phyloP scores from a whole-genome alignment of 225 moss, liverwort and hornwort species.

The Physcomitrium patens region DNA sequence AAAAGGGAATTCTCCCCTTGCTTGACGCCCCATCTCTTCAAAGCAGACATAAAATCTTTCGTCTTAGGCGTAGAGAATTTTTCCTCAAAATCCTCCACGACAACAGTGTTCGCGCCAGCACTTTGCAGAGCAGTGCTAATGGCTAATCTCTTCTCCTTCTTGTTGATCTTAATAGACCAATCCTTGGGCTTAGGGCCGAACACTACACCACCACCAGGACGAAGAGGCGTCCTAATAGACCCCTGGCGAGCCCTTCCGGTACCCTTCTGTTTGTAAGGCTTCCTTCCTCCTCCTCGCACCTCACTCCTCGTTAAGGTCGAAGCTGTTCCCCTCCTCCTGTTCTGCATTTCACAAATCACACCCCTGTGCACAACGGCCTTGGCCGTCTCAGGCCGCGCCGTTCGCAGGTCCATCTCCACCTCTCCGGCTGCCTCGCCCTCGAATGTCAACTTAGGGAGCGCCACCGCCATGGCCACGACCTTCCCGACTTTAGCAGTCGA shows the following conservation, averaged over 20 bases:
- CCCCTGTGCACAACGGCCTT: conserved; percentile 86
- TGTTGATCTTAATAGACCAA: conserved; percentile 93
- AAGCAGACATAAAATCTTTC: conserved; percentile 65
- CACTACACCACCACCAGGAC: conserved; percentile 89
- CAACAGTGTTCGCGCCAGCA: conserved; percentile 70
- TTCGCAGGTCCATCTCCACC: conserved; percentile 58
- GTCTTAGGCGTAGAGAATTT: conserved; percentile 66
- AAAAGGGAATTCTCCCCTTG: conserved; percentile 61
- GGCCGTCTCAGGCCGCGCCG: conserved; percentile 82
- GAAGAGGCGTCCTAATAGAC: conserved; percentile 79
- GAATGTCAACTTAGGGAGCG: conserved; percentile 74
- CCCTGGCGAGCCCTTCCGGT: conserved; percentile 79
- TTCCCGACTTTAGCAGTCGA: conserved; percentile 1
- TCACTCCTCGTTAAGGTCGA: conserved; percentile 80
- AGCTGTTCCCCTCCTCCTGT: conserved; percentile 79
- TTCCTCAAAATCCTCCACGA: conserved; percentile 76
- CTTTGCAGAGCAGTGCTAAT: conserved; percentile 87
- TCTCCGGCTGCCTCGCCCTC: conserved; percentile 65
- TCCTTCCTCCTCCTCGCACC: conserved; percentile 86
- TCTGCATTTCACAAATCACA: conserved; percentile 81
- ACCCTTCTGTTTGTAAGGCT: conserved; percentile 93
- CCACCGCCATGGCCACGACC: conserved; percentile 50
- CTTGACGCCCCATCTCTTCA: conserved; percentile 70
- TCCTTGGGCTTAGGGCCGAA: conserved; percentile 93
- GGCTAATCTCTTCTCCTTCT: conserved; percentile 89